Percentiles rank a stretch among this genome's conserved stretches.
These are phyloP conservation scores for Penicillium daleae DNA, from an alignment of 495 filamentous ascomycete species.

Conservation along the genomic window DNA sequence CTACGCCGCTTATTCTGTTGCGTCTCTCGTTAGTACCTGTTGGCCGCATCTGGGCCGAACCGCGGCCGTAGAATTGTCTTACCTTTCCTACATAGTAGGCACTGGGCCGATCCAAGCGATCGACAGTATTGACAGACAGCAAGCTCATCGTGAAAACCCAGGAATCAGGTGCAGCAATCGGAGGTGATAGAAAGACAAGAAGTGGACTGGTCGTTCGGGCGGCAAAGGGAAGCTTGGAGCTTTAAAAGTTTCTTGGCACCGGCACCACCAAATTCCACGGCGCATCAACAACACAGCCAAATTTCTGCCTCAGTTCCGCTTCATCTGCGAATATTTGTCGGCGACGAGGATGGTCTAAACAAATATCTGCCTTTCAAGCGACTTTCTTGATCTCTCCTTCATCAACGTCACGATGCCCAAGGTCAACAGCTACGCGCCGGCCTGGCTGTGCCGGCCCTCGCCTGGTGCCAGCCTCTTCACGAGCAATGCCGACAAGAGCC, in stretches of 20 bases:
- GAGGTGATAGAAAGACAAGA: neutral
- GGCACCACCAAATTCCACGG: conserved; percentile 31
- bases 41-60: neutral
- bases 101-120: conserved; percentile 85
- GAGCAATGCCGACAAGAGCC: conserved; percentile 38
- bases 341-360: conserved; percentile 15
- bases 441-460: conserved; percentile 77
- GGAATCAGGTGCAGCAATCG: neutral
- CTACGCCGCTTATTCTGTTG: conserved; percentile 70
- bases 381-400: neutral
- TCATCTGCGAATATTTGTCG: neutral
- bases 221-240: conserved; percentile 36
- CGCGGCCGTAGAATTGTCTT: conserved; percentile 20
- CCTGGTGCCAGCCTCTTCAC: conserved; percentile 75
- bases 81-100: conserved; percentile 85
- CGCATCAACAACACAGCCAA: conserved; percentile 26
- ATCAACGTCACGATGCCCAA: conserved; percentile 65
- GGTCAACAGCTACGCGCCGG: conserved; percentile 77
- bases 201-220: conserved; percentile 10
- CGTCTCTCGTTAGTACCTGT: neutral
- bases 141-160: conserved; percentile 27
- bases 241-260: conserved; percentile 31
- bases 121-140: conserved; percentile 64
- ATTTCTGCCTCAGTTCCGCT: conserved; percentile 6
- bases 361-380: neutral